Evolutionary conservation across 768 basidiomycete genomes (phyloP).

Genomic region (Amanita polypyramis): DNA sequence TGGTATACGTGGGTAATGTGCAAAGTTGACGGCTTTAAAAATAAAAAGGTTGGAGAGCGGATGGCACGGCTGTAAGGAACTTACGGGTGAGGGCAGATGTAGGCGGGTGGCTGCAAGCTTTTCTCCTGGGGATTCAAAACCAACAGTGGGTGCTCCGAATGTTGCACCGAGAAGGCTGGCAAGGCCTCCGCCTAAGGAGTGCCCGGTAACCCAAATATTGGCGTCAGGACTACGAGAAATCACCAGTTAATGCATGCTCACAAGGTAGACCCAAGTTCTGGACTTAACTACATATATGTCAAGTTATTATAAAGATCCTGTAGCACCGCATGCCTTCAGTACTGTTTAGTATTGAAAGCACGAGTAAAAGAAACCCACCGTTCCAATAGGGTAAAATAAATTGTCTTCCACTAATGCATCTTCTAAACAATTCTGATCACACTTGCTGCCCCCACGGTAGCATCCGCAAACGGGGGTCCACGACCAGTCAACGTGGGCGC

Average conservation of each 20-base stretch:
- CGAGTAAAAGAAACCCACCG: constrained; percentile 45
- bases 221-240: constrained; percentile 47
- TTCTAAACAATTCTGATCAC: constrained; percentile 73
- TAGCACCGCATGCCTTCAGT: constrained; percentile 5
- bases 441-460: constrained; percentile 70
- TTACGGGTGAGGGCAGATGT: constrained; percentile 73
- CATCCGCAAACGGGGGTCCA: constrained; percentile 95
- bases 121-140: constrained; percentile 89
- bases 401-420: constrained; percentile 64
- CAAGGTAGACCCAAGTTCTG: neutral
- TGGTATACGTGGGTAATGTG: constrained; percentile 90
- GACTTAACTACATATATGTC: constrained; percentile 67
- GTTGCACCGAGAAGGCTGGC: constrained; percentile 79
- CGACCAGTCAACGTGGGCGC: constrained; percentile 83
- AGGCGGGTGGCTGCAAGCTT: constrained; percentile 67
- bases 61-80: neutral
- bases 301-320: constrained; percentile 94
- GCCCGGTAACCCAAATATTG: constrained; percentile 81
- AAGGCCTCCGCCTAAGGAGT: constrained; percentile 63
- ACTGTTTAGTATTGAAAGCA: neutral
- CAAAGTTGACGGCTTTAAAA: constrained; percentile 52
- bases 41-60: neutral
- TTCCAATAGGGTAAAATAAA: constrained; percentile 85
- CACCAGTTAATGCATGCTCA: neutral
- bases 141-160: constrained; percentile 79